These are phyloP conservation scores for Apodospora peruviana DNA, from an alignment of 495 filamentous ascomycete genomes.

Conservation along the genomic window DNA sequence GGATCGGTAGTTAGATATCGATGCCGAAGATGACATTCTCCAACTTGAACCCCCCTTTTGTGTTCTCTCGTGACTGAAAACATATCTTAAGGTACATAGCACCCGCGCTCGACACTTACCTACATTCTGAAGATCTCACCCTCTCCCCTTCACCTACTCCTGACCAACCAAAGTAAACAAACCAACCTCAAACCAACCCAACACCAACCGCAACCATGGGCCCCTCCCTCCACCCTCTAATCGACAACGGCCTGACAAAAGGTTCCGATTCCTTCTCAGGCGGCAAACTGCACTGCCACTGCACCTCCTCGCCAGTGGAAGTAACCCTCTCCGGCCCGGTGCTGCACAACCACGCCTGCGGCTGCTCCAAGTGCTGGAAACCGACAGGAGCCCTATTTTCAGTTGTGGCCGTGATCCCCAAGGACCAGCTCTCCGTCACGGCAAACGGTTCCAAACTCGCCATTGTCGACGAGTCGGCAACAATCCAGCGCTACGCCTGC, in stretches of 20 bases:
- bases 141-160: neutral
- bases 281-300: conserved; percentile 51
- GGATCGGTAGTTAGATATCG: conserved; percentile 8
- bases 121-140: neutral
- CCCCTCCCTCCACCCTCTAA: conserved; percentile 49
- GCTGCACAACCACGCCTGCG: conserved; percentile 60
- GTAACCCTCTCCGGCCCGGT: conserved; percentile 48
- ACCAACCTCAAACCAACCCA: too few species aligned
- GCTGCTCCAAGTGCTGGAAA: conserved; percentile 63
- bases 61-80: neutral
- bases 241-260: conserved; percentile 49
- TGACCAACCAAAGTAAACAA: neutral
- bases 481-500: conserved; percentile 56
- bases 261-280: conserved; percentile 44
- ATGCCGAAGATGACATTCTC: neutral
- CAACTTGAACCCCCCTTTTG: neutral
- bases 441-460: conserved; percentile 46
- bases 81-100: neutral
- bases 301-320: conserved; percentile 42
- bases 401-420: conserved; percentile 50
- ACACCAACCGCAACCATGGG: conserved; percentile 27
- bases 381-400: conserved; percentile 53
- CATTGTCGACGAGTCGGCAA: conserved; percentile 46
- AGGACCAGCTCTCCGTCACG: conserved; percentile 40
- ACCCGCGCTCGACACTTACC: neutral